phyloP scores from a whole-genome alignment of 192 early-diverging fungal species.

The Coemansia sp. region DNA sequence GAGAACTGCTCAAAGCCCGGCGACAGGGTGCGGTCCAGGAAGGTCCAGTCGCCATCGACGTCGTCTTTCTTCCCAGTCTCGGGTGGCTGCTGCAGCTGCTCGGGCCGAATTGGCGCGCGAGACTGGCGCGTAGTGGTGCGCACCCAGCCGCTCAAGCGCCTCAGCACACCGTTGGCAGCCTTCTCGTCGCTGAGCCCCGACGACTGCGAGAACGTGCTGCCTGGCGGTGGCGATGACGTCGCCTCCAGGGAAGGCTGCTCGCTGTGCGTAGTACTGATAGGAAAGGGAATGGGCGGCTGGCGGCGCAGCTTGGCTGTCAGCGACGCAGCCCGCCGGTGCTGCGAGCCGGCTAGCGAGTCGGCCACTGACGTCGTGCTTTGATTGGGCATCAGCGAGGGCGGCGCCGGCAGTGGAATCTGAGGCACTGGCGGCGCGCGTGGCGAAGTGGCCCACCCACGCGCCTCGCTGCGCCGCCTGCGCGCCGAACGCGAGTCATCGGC shows the following conservation, averaged over 20 bases:
- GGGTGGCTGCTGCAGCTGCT: not conserved
- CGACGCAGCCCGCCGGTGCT: conserved; percentile 36
- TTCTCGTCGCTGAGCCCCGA: conserved; percentile 10
- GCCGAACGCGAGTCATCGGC: conserved; percentile 11
- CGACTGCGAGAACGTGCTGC: conserved; percentile 16
- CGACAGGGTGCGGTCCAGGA: conserved; percentile 39
- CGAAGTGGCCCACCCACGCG: conserved; percentile 45
- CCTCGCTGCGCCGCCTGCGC: conserved; percentile 27
- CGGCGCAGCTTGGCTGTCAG: conserved; percentile 42
- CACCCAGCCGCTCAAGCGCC: conserved; percentile 50
- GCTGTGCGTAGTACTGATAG: conserved; percentile 16
- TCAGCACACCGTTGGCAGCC: conserved; percentile 13
- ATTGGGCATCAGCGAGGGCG: not conserved
- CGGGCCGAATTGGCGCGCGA: not conserved
- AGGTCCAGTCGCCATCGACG: conserved; percentile 41
- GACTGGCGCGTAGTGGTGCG: conserved; percentile 18
- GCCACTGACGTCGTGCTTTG: not conserved
- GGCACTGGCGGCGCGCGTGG: conserved; percentile 24
- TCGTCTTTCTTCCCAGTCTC: not conserved
- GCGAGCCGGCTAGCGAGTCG: not conserved
- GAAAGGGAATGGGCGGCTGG: conserved; percentile 44
- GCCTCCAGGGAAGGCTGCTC: conserved; percentile 19
- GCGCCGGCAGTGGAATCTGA: conserved; percentile 5
- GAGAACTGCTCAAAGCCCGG: conserved; percentile 10
- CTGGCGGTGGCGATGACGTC: not conserved